These are phyloP conservation scores for Penicillium brevicompactum DNA, from an alignment of 2,329 filamentous ascomycete species.

Conservation along the genomic window DNA sequence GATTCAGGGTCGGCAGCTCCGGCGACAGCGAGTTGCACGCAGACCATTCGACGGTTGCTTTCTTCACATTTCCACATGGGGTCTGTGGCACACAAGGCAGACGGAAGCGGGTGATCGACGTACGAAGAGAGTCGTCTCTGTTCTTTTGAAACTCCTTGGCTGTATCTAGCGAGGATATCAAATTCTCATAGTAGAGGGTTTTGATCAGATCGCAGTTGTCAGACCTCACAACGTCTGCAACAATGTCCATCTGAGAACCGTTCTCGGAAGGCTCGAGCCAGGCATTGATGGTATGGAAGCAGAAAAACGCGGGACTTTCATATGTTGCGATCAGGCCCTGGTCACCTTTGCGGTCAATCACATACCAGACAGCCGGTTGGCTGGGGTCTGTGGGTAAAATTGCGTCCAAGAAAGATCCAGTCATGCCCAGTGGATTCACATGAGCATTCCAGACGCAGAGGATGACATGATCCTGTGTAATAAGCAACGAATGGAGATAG, in stretches of 20 bases:
- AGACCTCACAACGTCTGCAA: conserved; percentile 68
- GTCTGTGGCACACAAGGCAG: conserved; percentile 35
- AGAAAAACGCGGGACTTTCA: conserved; percentile 69
- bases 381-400: conserved; percentile 64
- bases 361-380: conserved; percentile 67
- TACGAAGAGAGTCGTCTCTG: conserved; percentile 36
- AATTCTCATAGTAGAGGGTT: conserved; percentile 69
- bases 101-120: conserved; percentile 40
- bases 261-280: conserved; percentile 62
- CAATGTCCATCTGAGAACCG: conserved; percentile 52
- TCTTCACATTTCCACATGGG: conserved; percentile 6
- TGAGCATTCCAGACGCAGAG: conserved; percentile 72
- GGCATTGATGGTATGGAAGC: conserved; percentile 78
- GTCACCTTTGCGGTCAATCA: conserved; percentile 67
- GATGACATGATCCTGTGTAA: conserved; percentile 70
- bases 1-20: conserved; percentile 57
- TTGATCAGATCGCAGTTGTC: conserved; percentile 66
- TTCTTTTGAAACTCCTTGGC: conserved; percentile 34
- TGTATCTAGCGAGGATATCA: conserved; percentile 59
- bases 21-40: conserved; percentile 27
- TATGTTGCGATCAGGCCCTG: conserved; percentile 70
- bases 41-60: conserved; percentile 33
- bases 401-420: conserved; percentile 58
- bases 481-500: conserved; percentile 82
- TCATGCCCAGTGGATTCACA: conserved; percentile 50